Base-by-base conservation (phyloP, 345 rosid genomes). In the Geranium brycei region DNA sequence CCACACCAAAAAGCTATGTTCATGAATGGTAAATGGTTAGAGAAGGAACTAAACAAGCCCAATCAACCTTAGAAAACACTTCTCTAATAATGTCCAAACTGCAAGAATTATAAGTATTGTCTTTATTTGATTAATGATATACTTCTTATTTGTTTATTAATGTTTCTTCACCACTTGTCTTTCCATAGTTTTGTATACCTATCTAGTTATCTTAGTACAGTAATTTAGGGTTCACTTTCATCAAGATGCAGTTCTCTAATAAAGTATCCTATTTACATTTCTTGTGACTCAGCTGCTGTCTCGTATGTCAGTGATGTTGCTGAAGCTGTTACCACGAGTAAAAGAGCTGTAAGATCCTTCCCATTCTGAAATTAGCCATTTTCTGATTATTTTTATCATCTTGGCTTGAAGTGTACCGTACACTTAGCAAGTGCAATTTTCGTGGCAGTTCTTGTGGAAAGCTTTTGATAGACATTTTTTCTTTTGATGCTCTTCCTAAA, bases 261-360 rank as follows among this genome's bases (percentile, higher is more conserved):
- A 32, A 69, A 41, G 41, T 30, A 19, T 61, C 66, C 31, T 59
- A 18, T 31, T 64, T 31, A 47, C 66, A 59, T 64, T 60, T 61
- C 17, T 59, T 66, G 71, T 66, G 64, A 68, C 10, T 65, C 81
- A 89, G 95, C 78, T 70, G 78, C 81, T 73, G 89, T 78, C 32
- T 16, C 64, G 56, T 58, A 64, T 66, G 63, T 72, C 64, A 77
- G 72, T 66, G 83, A 84, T 78, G 81, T 72, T 70, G 82, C 93
- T 19, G 81, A 86, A 67, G 98, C 96, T 69, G 98, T 67, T 62
- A 92, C 91, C 83, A 89, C 96, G 19, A 92, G 98, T 68, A 79
- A 89, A 76, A 87, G 98, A 86, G 98, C 96, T 62, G 96, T 89
- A 77, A 75, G 93, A 63, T 15, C 60, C 19, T 19, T 32, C 64